Evolutionary conservation across 2,329 filamentous ascomycete genomes (phyloP).

Genomic region (Pseudopithomyces chartarum): DNA sequence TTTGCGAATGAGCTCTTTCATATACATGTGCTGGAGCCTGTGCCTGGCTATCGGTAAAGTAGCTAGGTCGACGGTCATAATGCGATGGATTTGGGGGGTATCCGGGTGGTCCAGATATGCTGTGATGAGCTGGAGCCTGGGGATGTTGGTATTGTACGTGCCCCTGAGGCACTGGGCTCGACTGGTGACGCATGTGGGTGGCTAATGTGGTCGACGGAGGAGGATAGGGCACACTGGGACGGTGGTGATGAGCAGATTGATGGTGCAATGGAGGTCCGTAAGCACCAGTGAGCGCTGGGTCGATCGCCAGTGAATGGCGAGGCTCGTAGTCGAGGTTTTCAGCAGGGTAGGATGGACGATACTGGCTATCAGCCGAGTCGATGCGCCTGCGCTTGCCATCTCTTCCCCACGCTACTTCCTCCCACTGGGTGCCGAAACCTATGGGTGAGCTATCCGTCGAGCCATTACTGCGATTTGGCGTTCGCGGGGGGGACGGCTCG

Average conservation of each 20-base stretch:
- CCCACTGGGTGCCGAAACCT: constrained; percentile 27
- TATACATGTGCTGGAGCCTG: constrained; percentile 20
- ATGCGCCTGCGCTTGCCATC: constrained; percentile 32
- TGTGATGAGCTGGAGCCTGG: constrained; percentile 10
- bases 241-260: constrained; percentile 25
- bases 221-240: constrained; percentile 33
- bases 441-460: constrained; percentile 36
- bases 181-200: constrained; percentile 33
- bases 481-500: constrained; percentile 41
- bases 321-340: constrained; percentile 21
- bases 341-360: constrained; percentile 17
- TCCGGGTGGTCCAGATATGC: constrained; percentile 9
- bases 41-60: constrained; percentile 32
- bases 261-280: constrained; percentile 7
- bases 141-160: constrained; percentile 21
- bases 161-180: constrained; percentile 26
- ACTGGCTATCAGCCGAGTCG: constrained; percentile 30
- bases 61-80: constrained; percentile 30
- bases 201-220: constrained; percentile 12
- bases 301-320: constrained; percentile 27
- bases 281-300: constrained; percentile 23
- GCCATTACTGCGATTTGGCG: constrained; percentile 32
- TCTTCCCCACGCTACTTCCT: constrained; percentile 33
- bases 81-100: constrained; percentile 19
- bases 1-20: constrained; percentile 21